Percentiles rank a stretch among this genome's conserved stretches.
phyloP scores from a whole-genome alignment of 2,329 filamentous ascomycete species.

The Neopestalotiopsis clavispora region DNA sequence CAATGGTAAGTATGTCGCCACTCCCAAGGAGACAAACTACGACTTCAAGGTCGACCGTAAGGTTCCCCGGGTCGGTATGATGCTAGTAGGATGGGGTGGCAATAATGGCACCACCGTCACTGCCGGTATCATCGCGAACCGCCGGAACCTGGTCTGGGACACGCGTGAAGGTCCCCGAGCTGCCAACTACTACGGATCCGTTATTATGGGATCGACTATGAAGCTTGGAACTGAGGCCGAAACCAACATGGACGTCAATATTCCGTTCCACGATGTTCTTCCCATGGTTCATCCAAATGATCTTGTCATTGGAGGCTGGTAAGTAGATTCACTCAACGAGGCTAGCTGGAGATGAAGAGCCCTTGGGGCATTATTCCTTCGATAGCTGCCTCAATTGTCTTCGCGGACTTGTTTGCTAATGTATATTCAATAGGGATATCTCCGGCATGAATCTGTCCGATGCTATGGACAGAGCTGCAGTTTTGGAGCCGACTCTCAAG shows the following conservation, averaged over 20 bases:
- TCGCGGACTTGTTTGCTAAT: constrained; percentile 1
- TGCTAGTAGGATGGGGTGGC: constrained; percentile 97
- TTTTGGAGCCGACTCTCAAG: constrained; percentile 96
- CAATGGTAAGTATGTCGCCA: constrained; percentile 80
- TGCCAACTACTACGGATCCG: constrained; percentile 97
- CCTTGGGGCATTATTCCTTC: background rate
- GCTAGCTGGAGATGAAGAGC: background rate
- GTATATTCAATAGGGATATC: constrained; percentile 75
- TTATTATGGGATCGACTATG: constrained; percentile 96
- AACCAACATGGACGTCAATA: constrained; percentile 89
- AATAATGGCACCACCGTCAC: constrained; percentile 99
- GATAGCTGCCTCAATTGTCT: background rate
- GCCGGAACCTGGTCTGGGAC: constrained; percentile 84
- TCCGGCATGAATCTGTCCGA: constrained; percentile 86
- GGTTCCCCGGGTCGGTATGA: constrained; percentile 91
- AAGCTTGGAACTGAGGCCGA: constrained; percentile 90
- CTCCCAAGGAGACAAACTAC: constrained; percentile 87
- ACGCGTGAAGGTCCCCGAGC: constrained; percentile 85
- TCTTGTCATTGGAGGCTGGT: constrained; percentile 79
- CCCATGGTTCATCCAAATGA: constrained; percentile 98
- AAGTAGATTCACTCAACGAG: background rate
- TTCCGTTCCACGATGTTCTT: constrained; percentile 91
- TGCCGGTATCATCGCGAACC: constrained; percentile 95
- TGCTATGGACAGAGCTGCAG: constrained; percentile 94
- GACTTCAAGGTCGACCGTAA: constrained; percentile 97